A percentile compares a stretch with the other conserved stretches of the same genome.
Conservation (phyloP, 1,284 basidiomycete genomes). For the Ustilago lituana region DNA sequence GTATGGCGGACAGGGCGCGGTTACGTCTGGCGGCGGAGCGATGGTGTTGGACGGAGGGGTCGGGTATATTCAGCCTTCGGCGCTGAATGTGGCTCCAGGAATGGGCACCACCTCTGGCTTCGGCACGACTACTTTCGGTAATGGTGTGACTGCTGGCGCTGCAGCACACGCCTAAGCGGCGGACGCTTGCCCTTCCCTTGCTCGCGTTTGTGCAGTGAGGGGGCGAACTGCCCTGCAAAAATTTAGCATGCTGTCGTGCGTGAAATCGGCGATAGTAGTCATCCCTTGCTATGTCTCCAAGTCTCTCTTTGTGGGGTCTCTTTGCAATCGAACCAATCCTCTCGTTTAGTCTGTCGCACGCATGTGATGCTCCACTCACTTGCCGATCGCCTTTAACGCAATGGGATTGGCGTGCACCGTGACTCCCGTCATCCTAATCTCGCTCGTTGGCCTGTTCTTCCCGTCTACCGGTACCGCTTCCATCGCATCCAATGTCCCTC, state of each 20-base stretch:
- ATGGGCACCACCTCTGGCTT: constrained; percentile 8
- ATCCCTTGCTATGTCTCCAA: not conserved
- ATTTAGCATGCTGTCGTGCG: too few relatives aligned
- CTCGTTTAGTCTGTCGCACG: too few relatives aligned
- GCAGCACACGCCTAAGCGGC: constrained; percentile 28
- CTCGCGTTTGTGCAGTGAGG: too few relatives aligned
- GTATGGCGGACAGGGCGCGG: not conserved
- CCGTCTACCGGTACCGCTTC: constrained; percentile 88
- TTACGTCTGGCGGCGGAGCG: not conserved
- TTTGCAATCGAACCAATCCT: not conserved
- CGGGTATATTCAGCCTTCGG: constrained; percentile 17
- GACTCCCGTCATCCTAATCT: constrained; percentile 83
- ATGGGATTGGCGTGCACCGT: constrained; percentile 96
- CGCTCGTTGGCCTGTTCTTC: constrained; percentile 85
- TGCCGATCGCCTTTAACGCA: constrained; percentile 71
- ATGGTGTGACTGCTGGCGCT: constrained; percentile 20
- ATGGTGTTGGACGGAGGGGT: constrained; percentile 20
- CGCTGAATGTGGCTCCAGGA: constrained; percentile 7
- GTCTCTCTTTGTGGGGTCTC: not conserved
- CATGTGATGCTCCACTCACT: constrained; percentile 10
- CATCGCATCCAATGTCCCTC: constrained; percentile 53
- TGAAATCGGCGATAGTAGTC: too few relatives aligned
- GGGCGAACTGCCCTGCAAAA: too few relatives aligned
- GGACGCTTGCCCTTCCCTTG: too few relatives aligned
- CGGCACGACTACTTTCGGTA: constrained; percentile 13